These are phyloP conservation scores for Epicoccum sorghinum DNA, from an alignment of 2,329 filamentous ascomycete genomes.

Conservation along the genomic window DNA sequence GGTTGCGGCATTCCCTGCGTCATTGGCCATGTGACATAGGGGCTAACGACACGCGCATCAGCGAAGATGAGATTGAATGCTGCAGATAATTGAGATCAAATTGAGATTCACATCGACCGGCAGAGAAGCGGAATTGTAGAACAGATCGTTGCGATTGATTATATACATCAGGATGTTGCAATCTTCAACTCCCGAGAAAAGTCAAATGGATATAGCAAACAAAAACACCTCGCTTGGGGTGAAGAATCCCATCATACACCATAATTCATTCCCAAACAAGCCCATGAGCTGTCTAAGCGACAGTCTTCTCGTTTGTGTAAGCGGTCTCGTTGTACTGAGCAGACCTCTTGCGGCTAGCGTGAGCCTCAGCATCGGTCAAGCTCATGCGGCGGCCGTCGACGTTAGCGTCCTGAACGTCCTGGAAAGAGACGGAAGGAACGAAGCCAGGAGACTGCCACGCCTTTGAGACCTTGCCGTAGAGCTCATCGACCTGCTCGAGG, in stretches of 20 bases:
- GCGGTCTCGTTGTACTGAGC: slow-evolving; percentile 35
- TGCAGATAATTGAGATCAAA: no score
- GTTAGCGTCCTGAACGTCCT: slow-evolving; percentile 40
- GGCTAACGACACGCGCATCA: no score
- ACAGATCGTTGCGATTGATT: slow-evolving; percentile 8
- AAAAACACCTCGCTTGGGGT: slow-evolving; percentile 5
- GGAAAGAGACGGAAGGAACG: slow-evolving; percentile 58
- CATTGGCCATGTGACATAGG: no score
- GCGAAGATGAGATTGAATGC: no score
- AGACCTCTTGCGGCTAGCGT: slow-evolving; percentile 43
- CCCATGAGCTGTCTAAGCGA: not conserved
- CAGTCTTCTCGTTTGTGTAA: slow-evolving; percentile 9
- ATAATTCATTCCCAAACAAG: not conserved
- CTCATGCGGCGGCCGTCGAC: slow-evolving; percentile 37
- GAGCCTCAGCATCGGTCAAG: slow-evolving; percentile 40
- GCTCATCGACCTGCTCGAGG: slow-evolving; percentile 79
- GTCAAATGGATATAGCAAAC: slow-evolving; percentile 14
- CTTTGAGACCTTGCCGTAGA: slow-evolving; percentile 73
- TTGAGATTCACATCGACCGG: no score
- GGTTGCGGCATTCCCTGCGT: no score
- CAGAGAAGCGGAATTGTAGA: not conserved
- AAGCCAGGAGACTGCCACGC: slow-evolving; percentile 75
- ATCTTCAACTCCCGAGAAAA: slow-evolving; percentile 1
- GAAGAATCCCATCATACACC: not conserved
- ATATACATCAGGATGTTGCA: slow-evolving; percentile 4